A percentile compares a stretch with the other conserved stretches of the same genome.
phyloP scores from a whole-genome alignment of 2,329 filamentous ascomycete species.

The Hysterium pulicare region DNA sequence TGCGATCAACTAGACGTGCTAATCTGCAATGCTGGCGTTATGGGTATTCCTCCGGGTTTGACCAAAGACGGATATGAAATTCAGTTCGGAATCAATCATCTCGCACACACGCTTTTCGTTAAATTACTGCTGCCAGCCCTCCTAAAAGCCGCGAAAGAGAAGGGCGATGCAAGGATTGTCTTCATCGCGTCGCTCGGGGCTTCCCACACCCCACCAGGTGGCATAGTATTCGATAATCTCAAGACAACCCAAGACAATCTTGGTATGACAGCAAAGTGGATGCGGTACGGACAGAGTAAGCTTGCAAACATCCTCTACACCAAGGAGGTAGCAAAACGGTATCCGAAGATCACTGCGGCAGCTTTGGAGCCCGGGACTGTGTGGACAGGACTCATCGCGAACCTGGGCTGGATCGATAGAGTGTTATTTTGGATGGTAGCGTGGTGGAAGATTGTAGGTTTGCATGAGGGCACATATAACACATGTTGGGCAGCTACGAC shows the following conservation, averaged over 20 bases:
- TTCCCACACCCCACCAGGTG: background rate
- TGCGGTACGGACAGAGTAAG: constrained; percentile 43
- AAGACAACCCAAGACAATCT: constrained; percentile 18
- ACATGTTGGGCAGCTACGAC: too few species aligned
- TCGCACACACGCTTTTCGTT: constrained; percentile 41
- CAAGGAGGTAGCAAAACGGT: constrained; percentile 32
- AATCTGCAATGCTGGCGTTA: constrained; percentile 38
- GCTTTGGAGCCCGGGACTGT: constrained; percentile 44
- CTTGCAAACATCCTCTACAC: constrained; percentile 45
- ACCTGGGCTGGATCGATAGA: too few species aligned
- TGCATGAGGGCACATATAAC: too few species aligned
- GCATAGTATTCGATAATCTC: constrained; percentile 25
- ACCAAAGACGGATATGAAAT: constrained; percentile 42
- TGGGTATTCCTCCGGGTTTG: constrained; percentile 10
- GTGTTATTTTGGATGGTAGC: too few species aligned
- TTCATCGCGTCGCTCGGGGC: constrained; percentile 23
- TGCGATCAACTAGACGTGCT: constrained; percentile 33
- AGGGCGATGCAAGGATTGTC: constrained; percentile 39
- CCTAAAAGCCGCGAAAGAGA: constrained; percentile 28
- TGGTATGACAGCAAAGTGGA: constrained; percentile 17
- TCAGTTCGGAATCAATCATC: constrained; percentile 43
- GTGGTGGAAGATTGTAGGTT: too few species aligned
- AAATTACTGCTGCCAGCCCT: constrained; percentile 36
- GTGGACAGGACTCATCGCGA: constrained; percentile 36
- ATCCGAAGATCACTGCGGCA: constrained; percentile 37